phyloP scores from a whole-genome alignment of 1,284 basidiomycete species.

The Moniliella sp. region DNA sequence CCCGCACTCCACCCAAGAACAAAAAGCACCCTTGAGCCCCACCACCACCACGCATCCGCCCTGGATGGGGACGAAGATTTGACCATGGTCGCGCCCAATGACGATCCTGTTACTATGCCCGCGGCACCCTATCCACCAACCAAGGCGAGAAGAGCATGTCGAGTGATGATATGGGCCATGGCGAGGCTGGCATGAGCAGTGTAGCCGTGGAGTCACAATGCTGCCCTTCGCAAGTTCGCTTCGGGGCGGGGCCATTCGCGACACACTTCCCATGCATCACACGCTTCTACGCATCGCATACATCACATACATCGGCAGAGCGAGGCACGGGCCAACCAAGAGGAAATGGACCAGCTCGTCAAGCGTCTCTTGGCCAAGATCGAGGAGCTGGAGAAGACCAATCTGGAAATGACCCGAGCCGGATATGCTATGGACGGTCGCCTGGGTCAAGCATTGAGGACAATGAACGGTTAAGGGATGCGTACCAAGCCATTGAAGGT shows the following conservation, averaged over 20 bases:
- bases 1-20: neutral
- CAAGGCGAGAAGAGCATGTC: no score
- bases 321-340: constrained; percentile 1
- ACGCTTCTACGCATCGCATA: neutral
- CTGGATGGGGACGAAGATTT: neutral
- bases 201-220: neutral
- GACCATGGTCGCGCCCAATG: neutral
- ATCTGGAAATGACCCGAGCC: constrained; percentile 10
- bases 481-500: constrained; percentile 10
- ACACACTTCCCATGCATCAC: neutral
- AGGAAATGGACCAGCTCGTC: constrained; percentile 9
- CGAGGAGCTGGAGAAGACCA: constrained; percentile 21
- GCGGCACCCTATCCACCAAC: no score
- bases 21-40: neutral
- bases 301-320: neutral
- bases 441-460: constrained; percentile 18
- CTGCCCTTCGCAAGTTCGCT: neutral
- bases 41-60: neutral
- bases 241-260: neutral
- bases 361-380: constrained; percentile 19
- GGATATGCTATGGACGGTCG: constrained; percentile 15
- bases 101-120: no score
- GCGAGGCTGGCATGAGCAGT: neutral
- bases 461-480: constrained; percentile 16
- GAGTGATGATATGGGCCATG: neutral